Base-by-base conservation (phyloP, 495 filamentous ascomycete genomes). In the Recurvomyces mirabilis region DNA sequence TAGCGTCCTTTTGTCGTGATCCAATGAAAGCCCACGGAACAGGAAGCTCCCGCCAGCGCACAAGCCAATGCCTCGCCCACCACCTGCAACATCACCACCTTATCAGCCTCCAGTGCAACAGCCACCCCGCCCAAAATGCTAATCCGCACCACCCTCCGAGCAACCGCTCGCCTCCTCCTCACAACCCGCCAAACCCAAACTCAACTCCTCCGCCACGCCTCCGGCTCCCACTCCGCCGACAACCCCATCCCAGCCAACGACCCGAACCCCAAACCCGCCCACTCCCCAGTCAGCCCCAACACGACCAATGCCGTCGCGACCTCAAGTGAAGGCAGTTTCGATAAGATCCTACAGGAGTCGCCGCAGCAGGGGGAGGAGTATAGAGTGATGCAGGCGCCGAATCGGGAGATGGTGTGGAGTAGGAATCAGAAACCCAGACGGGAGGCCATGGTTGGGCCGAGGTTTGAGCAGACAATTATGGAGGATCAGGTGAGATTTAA, bases 391-490 rank as follows among this genome's bases (percentile, higher is more conserved):
- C 91, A 98, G 68, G 86, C 91, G 18, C 91, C 91, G 17, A 96
- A 98, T 70, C 78, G 87, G 26, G 65, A 69, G 32, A 72, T 62
- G 18, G 71, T 83, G 44, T 98, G 91, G 91, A 82, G 82, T 28
- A 62, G 74, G 51, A 87, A 73, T 67, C 91, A 98, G 73, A 73
- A 74, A 61, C 82, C 84, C 13, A 70, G 89, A 47, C 71, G 71
- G 37, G 60, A 73, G 63, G 91, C 83, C 14, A 98, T 98, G 91
- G 71, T 73, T 13, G 91, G 91, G 25, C 91, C 91, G 50, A 71
- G 91, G 50, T 98, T 98, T 56, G 91, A 98, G 71, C 89, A 95
- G 74, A 95, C 84, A 13, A 82, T 88, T 51, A 83, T 94, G 69
- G 77, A 81, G 57, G 68, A 76, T 55, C 91, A 94, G 79, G 87